Conservation (phyloP, 2,329 filamentous ascomycete genomes). For the Beauveria sp. region DNA sequence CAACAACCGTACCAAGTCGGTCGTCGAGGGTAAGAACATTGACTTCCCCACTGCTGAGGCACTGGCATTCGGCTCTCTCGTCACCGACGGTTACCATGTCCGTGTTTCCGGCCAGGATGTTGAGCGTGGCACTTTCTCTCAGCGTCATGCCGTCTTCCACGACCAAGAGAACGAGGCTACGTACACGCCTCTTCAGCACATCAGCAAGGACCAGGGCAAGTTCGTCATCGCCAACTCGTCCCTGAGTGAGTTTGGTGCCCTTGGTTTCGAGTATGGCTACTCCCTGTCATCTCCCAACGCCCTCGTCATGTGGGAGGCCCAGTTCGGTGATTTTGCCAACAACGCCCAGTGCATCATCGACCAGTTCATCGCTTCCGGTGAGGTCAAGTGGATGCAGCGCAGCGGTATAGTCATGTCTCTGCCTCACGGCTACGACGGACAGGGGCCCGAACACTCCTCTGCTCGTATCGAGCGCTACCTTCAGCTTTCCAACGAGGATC, state of each 20-base stretch:
- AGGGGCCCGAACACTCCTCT: constrained; percentile 97
- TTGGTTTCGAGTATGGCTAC: constrained; percentile 98
- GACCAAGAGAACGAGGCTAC: constrained; percentile 93
- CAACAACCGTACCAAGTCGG: constrained; percentile 79
- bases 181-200: constrained; percentile 84
- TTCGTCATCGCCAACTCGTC: constrained; percentile 98
- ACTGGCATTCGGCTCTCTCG: constrained; percentile 85
- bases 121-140: constrained; percentile 98
- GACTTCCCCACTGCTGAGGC: constrained; percentile 98
- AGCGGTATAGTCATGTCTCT: constrained; percentile 94
- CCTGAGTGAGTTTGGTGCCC: constrained; percentile 59
- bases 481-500: constrained; percentile 95
- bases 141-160: constrained; percentile 94
- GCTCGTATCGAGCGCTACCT: constrained; percentile 95
- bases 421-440: constrained; percentile 95
- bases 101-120: constrained; percentile 98
- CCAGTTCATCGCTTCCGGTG: constrained; percentile 95
- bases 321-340: constrained; percentile 99
- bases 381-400: constrained; percentile 98
- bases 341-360: constrained; percentile 99
- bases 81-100: constrained; percentile 90
- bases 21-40: constrained; percentile 86
- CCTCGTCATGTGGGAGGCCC: constrained; percentile 98
- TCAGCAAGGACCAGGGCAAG: constrained; percentile 85
- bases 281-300: constrained; percentile 94